phyloP scores from a whole-genome alignment of 2,329 filamentous ascomycete genomes.

The Diaporthe citri region DNA sequence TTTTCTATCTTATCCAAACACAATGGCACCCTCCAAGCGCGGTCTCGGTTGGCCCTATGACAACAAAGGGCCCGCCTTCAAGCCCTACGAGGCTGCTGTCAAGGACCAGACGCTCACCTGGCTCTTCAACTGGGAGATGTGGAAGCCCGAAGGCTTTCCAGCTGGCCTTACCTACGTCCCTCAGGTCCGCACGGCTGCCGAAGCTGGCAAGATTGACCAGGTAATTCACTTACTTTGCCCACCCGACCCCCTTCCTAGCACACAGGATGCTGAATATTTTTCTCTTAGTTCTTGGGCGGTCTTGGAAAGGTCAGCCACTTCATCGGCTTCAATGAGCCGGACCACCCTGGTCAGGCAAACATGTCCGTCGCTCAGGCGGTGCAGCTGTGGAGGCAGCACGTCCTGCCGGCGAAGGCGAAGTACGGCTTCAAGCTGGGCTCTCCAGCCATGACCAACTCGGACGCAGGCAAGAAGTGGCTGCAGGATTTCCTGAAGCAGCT shows the following conservation, averaged over 20 bases:
- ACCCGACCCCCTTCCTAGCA: neutral
- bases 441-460: slow-evolving; percentile 30
- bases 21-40: slow-evolving; percentile 36
- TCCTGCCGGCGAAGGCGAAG: slow-evolving; percentile 35
- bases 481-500: slow-evolving; percentile 26
- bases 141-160: slow-evolving; percentile 32
- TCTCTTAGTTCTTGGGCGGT: slow-evolving; percentile 19
- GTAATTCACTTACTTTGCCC: neutral
- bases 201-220: slow-evolving; percentile 33
- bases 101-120: slow-evolving; percentile 25
- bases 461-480: slow-evolving; percentile 32
- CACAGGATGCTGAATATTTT: neutral
- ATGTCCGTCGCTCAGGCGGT: slow-evolving; percentile 26
- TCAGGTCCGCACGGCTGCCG: slow-evolving; percentile 30
- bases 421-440: slow-evolving; percentile 34
- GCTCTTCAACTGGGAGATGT: slow-evolving; percentile 38
- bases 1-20: neutral
- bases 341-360: slow-evolving; percentile 31
- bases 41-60: slow-evolving; percentile 36
- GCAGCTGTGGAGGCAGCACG: slow-evolving; percentile 34
- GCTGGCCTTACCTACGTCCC: slow-evolving; percentile 32
- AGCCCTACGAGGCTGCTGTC: slow-evolving; percentile 22
- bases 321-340: slow-evolving; percentile 36
- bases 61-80: slow-evolving; percentile 23
- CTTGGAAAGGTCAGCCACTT: slow-evolving; percentile 33